Conservation (phyloP, 2,329 filamentous ascomycete species). For the Colletotrichum aenigma region DNA sequence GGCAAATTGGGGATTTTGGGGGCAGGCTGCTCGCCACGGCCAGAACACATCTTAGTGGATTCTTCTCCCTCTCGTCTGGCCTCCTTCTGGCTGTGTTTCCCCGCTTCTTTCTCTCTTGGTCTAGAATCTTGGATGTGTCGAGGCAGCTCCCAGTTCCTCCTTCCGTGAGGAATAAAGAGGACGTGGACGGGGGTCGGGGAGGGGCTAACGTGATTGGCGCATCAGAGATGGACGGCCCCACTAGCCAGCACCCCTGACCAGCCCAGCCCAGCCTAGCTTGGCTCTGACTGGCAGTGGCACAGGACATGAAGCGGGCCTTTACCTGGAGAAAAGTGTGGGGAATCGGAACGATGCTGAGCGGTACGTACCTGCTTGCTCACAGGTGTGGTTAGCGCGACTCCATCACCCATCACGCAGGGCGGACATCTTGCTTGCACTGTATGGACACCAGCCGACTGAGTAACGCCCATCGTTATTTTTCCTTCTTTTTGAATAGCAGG, state of each 20-base stretch:
- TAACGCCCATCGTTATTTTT: not conserved
- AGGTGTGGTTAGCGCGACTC: not conserved
- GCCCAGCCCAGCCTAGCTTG: not conserved
- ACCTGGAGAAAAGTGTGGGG: slow-evolving; percentile 21
- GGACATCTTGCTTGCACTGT: slow-evolving; percentile 8
- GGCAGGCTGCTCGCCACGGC: not conserved
- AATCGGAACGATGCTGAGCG: not conserved
- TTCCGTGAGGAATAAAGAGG: not conserved
- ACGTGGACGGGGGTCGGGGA: not conserved
- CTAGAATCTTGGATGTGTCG: not conserved
- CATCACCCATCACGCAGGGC: not conserved
- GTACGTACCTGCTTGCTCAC: not conserved
- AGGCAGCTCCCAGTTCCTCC: not conserved
- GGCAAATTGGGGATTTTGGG: not conserved
- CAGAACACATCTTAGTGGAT: not conserved
- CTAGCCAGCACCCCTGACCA: not conserved
- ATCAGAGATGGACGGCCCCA: not conserved
- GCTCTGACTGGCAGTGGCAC: slow-evolving; percentile 6
- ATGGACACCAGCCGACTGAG: not conserved
- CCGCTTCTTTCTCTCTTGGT: not conserved
- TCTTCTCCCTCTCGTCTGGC: not conserved
- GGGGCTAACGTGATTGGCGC: not conserved
- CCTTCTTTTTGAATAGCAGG: not conserved
- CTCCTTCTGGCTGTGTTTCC: not conserved
- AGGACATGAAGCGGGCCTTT: not conserved